Evolutionary conservation across 2,329 filamentous ascomycete genomes (phyloP).

Genomic region (Dactylella cylindrospora): DNA sequence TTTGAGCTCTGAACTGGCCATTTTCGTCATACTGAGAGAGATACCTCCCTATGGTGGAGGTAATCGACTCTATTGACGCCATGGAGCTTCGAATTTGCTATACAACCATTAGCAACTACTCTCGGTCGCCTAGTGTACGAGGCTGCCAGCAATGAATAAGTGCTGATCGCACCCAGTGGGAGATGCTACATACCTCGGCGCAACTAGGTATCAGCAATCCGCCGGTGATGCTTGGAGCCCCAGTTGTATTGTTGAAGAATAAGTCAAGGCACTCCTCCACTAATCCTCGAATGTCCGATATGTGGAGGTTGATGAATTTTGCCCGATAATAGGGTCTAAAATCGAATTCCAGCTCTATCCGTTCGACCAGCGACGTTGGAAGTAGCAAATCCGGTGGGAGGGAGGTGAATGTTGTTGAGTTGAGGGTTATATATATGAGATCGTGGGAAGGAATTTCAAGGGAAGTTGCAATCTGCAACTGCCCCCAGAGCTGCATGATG

Average conservation of each 20-base stretch:
- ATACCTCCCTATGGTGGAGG: conserved; percentile 26
- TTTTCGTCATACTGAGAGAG: conserved; percentile 28
- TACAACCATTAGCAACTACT: neutral
- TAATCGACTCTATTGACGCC: conserved; percentile 27
- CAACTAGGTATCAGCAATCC: conserved; percentile 14
- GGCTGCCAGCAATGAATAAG: neutral
- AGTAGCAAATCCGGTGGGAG: conserved; percentile 17
- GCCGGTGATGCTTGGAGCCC: conserved; percentile 25
- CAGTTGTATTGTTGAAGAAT: conserved; percentile 31
- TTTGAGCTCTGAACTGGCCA: conserved; percentile 18
- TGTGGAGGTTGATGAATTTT: conserved; percentile 2
- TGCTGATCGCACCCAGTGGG: too few relatives aligned
- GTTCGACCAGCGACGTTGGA: conserved; percentile 12
- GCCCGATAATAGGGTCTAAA: conserved; percentile 15
- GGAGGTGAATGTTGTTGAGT: conserved; percentile 13
- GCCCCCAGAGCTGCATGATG: conserved; percentile 18
- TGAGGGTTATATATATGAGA: conserved; percentile 17
- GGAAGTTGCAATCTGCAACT: conserved; percentile 14
- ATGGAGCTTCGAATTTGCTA: conserved; percentile 33
- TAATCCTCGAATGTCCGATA: conserved; percentile 12
- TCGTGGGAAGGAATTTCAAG: conserved; percentile 36
- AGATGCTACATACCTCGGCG: conserved; percentile 9
- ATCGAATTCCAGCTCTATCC: conserved; percentile 19
- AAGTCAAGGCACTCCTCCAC: conserved; percentile 20
- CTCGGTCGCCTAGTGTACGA: neutral